A percentile compares a stretch with the other conserved stretches of the same genome.
Evolutionary conservation across 345 rosid genomes (phyloP).

Genomic region (Kandelia obovata): DNA sequence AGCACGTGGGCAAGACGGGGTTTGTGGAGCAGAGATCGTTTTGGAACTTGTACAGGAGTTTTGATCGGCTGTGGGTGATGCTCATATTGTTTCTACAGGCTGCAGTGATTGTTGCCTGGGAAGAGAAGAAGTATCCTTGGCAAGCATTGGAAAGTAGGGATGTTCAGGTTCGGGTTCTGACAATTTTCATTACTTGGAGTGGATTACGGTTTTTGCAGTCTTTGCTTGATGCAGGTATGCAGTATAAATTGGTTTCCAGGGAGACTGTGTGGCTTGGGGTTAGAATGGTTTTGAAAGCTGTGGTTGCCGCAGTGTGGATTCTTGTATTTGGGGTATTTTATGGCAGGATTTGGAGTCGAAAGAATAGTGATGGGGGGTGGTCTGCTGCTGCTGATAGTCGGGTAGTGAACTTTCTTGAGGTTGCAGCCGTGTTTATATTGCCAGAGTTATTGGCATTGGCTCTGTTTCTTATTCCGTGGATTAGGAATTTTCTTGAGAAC

Average conservation of each 20-base stretch:
- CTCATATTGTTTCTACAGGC: constrained; percentile 72
- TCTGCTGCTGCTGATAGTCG: constrained; percentile 39
- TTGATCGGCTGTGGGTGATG: constrained; percentile 87
- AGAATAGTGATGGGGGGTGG: constrained; percentile 53
- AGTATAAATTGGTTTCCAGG: constrained; percentile 61
- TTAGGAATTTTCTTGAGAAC: constrained; percentile 85
- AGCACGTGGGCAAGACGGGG: constrained; percentile 90
- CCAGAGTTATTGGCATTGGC: constrained; percentile 83
- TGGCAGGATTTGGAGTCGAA: constrained; percentile 70
- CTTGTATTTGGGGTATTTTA: constrained; percentile 59
- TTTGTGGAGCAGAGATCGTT: constrained; percentile 95
- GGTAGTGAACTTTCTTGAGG: constrained; percentile 58
- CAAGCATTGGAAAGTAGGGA: constrained; percentile 38
- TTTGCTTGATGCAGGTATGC: constrained; percentile 65
- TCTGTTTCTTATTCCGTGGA: constrained; percentile 79
- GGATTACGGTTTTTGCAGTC: constrained; percentile 78
- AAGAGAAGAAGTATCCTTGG: constrained; percentile 57
- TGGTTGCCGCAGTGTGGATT: constrained; percentile 75
- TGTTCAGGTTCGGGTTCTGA: constrained; percentile 70
- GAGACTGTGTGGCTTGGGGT: constrained; percentile 67
- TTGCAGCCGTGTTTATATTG: constrained; percentile 51
- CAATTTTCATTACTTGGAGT: constrained; percentile 85
- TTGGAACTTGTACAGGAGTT: constrained; percentile 80
- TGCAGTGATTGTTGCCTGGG: constrained; percentile 74
- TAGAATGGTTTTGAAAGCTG: constrained; percentile 71